These are phyloP conservation scores for Hymenoscyphus salicellus DNA, from an alignment of 2,329 filamentous ascomycete genomes.

Conservation along the genomic window DNA sequence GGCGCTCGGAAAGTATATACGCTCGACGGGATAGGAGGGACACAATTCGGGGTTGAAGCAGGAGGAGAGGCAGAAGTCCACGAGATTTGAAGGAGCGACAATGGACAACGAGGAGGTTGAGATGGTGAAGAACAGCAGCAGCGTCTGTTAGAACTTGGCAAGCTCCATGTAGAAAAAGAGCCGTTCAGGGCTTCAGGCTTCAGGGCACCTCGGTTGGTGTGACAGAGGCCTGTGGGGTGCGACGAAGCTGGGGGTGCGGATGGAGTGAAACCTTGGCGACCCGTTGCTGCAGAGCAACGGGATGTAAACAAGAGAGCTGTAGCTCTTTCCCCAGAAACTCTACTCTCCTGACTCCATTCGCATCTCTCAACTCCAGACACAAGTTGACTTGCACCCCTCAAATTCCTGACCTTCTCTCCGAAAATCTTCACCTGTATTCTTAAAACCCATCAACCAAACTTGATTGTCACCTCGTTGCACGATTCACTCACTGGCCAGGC, in stretches of 20 bases:
- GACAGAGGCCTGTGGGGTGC: neutral
- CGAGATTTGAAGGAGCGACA: constrained; percentile 26
- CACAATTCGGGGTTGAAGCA: neutral
- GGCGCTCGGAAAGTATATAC: constrained; percentile 30
- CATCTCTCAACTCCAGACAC: constrained; percentile 4
- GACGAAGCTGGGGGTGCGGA: neutral
- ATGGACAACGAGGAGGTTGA: constrained; percentile 7
- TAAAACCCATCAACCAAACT: neutral
- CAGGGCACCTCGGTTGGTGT: neutral
- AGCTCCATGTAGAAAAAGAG: too few relatives aligned
- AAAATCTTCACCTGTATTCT: neutral
- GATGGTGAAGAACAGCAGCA: neutral
- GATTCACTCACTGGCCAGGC: neutral
- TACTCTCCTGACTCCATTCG: neutral
- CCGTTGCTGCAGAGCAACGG: neutral
- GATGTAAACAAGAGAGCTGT: neutral
- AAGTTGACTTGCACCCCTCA: neutral
- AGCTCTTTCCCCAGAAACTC: neutral
- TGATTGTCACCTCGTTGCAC: neutral
- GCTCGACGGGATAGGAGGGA: constrained; percentile 1
- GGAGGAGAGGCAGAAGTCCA: constrained; percentile 9
- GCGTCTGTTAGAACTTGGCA: neutral
- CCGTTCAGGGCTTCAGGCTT: neutral
- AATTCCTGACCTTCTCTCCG: neutral
- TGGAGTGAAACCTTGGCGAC: neutral